These are phyloP conservation scores for Hortiboletus campestris DNA, from an alignment of 768 basidiomycete species.

Conservation along the genomic window DNA sequence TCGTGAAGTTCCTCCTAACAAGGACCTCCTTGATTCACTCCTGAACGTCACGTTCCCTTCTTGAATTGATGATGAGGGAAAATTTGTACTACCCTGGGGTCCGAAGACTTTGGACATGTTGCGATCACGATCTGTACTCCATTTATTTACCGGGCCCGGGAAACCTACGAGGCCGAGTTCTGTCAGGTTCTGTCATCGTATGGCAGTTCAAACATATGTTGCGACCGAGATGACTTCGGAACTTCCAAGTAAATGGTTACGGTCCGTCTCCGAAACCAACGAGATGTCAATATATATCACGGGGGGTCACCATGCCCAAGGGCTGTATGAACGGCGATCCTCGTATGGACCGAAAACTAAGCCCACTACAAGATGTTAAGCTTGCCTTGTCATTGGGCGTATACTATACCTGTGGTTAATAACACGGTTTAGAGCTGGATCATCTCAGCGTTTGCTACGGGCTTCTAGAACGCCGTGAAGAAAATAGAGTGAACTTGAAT, in stretches of 20 bases:
- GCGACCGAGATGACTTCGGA: neutral
- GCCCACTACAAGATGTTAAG: no score
- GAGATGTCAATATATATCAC: no score
- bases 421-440: no score
- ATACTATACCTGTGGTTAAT: no score
- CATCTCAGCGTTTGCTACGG: no score
- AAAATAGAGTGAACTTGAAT: no score
- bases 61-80: neutral
- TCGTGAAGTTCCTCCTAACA: neutral
- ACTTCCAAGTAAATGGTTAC: neutral
- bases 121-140: neutral
- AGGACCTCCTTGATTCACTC: neutral
- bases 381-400: no score
- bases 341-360: neutral
- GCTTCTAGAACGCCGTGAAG: no score
- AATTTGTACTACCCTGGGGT: neutral
- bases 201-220: neutral
- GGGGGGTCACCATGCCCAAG: no score
- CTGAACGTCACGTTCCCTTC: neutral
- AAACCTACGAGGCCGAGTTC: neutral
- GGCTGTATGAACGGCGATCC: neutral
- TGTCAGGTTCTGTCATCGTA: neutral
- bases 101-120: neutral
- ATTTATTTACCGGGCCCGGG: neutral
- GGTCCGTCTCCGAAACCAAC: neutral